phyloP scores from a whole-genome alignment of 768 basidiomycete species.

The Leccinum boreale region DNA sequence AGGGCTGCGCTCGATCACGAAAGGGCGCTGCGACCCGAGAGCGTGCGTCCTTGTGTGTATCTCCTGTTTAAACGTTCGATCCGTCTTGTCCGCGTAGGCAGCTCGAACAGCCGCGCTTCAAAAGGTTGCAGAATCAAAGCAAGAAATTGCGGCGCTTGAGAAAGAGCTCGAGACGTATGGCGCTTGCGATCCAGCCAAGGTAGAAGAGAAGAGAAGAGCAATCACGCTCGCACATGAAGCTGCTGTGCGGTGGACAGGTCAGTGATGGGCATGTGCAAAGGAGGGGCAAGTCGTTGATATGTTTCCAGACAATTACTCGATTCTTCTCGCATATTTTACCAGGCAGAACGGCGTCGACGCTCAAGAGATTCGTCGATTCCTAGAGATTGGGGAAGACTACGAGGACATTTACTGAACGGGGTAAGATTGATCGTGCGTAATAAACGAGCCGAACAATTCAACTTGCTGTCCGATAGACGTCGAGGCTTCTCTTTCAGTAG shows the following conservation, averaged over 20 bases:
- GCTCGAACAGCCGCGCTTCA: constrained; percentile 52
- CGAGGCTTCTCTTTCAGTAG: background rate
- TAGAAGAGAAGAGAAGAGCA: constrained; percentile 74
- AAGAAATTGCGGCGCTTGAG: constrained; percentile 50
- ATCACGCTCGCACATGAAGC: constrained; percentile 79
- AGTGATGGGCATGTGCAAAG: constrained; percentile 20
- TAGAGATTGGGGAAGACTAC: constrained; percentile 70
- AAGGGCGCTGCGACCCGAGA: constrained; percentile 51
- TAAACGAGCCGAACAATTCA: constrained; percentile 9
- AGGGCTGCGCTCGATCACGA: constrained; percentile 47
- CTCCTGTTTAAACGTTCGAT: background rate
- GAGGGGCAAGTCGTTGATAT: constrained; percentile 1
- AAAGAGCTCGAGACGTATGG: constrained; percentile 75
- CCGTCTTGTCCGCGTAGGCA: constrained; percentile 39
- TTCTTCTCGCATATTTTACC: constrained; percentile 62
- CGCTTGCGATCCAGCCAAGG: constrained; percentile 77
- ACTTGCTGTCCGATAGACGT: background rate
- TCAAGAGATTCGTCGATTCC: constrained; percentile 62
- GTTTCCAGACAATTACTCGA: constrained; percentile 62
- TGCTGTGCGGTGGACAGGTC: constrained; percentile 86
- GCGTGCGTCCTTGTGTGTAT: constrained; percentile 37
- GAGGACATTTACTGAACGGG: constrained; percentile 55
- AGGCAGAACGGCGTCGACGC: constrained; percentile 56
- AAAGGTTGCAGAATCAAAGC: constrained; percentile 45
- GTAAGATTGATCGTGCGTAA: constrained; percentile 24